phyloP scores from a whole-genome alignment of 2,329 filamentous ascomycete genomes.

The Colletotrichum lindemuthianum region DNA sequence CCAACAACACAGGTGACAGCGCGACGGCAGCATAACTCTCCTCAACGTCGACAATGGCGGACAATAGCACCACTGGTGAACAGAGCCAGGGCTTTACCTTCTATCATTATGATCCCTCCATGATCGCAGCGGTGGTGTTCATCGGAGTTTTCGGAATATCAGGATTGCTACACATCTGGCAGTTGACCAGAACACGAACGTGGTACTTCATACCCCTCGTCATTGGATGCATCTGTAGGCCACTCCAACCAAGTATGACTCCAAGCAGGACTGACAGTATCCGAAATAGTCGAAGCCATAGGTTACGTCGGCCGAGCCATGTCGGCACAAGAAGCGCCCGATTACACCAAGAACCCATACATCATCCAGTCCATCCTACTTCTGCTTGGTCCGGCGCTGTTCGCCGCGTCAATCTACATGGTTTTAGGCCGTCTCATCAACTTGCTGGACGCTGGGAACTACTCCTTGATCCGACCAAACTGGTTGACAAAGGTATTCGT shows the following conservation, averaged over 20 bases:
- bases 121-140: constrained; percentile 54
- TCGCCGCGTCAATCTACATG: constrained; percentile 63
- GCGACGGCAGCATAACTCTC: background rate
- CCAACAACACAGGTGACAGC: no score
- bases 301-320: constrained; percentile 62
- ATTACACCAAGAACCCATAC: constrained; percentile 50
- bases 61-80: constrained; percentile 18
- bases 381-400: constrained; percentile 57
- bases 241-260: background rate
- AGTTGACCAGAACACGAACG: constrained; percentile 51
- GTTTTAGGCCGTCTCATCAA: constrained; percentile 55
- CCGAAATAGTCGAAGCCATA: constrained; percentile 54
- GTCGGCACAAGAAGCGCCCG: constrained; percentile 52
- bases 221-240: constrained; percentile 62
- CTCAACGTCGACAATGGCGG: background rate
- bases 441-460: constrained; percentile 47
- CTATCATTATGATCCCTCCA: constrained; percentile 60
- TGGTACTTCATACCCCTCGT: constrained; percentile 65
- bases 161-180: constrained; percentile 50
- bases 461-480: constrained; percentile 44
- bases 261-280: background rate
- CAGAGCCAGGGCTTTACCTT: constrained; percentile 37
- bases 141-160: constrained; percentile 53
- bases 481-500: constrained; percentile 67
- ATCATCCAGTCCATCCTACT: constrained; percentile 55